Evolutionary conservation across 1,284 basidiomycete species (phyloP), one percentile per base, ranked within the genome.

Genomic region (Rhodotorula sp.): DNA sequence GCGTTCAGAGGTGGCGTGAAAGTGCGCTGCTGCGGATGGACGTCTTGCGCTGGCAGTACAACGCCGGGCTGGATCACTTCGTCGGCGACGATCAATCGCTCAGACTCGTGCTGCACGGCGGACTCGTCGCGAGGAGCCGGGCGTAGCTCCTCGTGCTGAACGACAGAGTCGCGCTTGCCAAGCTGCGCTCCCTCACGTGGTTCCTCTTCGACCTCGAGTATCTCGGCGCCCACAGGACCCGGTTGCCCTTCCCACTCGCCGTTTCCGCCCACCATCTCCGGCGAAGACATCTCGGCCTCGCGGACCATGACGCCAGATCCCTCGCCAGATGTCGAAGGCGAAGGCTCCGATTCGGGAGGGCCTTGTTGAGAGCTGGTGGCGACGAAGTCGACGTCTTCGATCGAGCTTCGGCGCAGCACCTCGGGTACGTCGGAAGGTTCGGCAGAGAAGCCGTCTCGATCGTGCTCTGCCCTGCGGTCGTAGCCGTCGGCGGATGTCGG

Each of bases 231-330:
- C 8, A n/a, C 53, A 14, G n/a, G n/a, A 49, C 62, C 69, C 26
- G 45, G 51, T 45, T 70, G 64, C 20, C 63, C 60, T 49, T 46
- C 68, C 68, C 64, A 66, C 2, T 64, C 68, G 17, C 64, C 68
- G 7, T 64, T 55, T 8, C 64, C 62, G 18, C 67, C 65, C 30
- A 70, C 64, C 17, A 70, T 57, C 55, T 70, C 69, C 3, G 69
- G 69, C 29, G 69, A 67, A 6, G 69, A 70, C 62, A 70, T 70
- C 1, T 14, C 29, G 6, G 53, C 57, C 24, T 64, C 53, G 37
- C 46, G 65, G 17, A 24, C 14, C 44, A n/a, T 20, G 45, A 15
- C 24, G 5, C 26, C 29, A 7, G 58, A 45, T 44, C n/a, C 45
- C 15, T 45, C 15, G 26, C 10, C 58, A 33, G 22, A 33, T 0